phyloP scores from a whole-genome alignment of 1,284 basidiomycete species.

The Apiotrichum veenhuisii region DNA sequence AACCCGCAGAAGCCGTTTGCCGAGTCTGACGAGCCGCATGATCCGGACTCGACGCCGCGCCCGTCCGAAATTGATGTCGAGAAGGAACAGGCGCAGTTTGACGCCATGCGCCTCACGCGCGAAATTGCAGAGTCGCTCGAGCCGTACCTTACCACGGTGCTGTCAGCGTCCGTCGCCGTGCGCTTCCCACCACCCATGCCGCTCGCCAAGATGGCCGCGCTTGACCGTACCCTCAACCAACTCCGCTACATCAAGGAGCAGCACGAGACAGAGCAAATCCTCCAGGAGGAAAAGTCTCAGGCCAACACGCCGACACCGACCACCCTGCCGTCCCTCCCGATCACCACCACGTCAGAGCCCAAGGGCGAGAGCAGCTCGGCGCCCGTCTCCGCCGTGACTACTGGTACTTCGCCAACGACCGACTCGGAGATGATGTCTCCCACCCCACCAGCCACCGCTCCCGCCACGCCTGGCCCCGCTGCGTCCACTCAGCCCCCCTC shows the following conservation, averaged over 20 bases:
- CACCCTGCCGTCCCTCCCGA: not conserved
- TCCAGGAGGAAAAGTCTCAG: constrained; percentile 63
- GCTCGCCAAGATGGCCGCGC: constrained; percentile 76
- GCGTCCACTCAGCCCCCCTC: not conserved
- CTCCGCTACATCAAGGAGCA: constrained; percentile 76
- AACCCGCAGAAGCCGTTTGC: constrained; percentile 1
- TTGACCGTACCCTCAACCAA: constrained; percentile 67
- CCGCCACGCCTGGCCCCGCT: not conserved
- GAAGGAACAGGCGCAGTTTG: constrained; percentile 62
- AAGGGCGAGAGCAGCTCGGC: not conserved
- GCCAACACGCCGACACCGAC: not conserved
- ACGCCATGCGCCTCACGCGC: constrained; percentile 34
- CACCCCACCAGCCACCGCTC: not conserved
- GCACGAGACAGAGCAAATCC: constrained; percentile 62
- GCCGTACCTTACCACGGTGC: constrained; percentile 76
- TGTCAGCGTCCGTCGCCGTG: constrained; percentile 84
- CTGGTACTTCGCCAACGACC: not conserved
- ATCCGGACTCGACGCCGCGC: constrained; percentile 8
- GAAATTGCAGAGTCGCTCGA: constrained; percentile 67
- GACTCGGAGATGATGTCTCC: not conserved
- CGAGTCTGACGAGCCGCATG: not conserved
- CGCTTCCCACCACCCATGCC: constrained; percentile 86
- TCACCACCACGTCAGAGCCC: not conserved
- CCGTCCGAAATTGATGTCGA: constrained; percentile 64
- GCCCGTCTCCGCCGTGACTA: not conserved